Base-by-base conservation (phyloP, 768 basidiomycete species). In the Candolleomyces eurysporus region DNA sequence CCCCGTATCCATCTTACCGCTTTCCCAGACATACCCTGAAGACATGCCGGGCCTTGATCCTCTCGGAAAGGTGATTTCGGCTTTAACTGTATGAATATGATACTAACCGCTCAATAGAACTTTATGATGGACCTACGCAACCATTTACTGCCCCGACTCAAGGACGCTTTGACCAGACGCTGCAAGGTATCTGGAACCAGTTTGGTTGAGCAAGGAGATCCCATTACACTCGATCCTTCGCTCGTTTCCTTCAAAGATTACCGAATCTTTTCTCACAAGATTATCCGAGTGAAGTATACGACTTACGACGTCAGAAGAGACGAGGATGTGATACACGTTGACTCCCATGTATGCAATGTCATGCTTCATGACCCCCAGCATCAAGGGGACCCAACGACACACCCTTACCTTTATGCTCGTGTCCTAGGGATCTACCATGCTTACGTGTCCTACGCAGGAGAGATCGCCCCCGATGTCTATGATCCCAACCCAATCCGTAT, bases 351-450 rank as follows among this genome's bases (percentile, higher is more conserved):
- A 5, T 55, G 53, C 53, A 55, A 55, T 32, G 17, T 55, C 4
- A 55, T 55, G 53, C 36, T 42, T 8, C 53, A 31, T 13, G 62
- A 58, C 32, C 57, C 61, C 19, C 58, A 36, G 13, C 40, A 39
- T 21, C 19, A 3, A 1, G 7, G 5, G 5, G 17, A 40, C 53
- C 11, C 31, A 10, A 4, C 1, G 6, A 32, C 58, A 4, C 64
- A 67, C 22, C 64, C 68, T 36, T 69, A 66, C 53, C 68, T 66
- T 66, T 69, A 71, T 63, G 66, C 65, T 3, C 42, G 57, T 9
- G 66, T 71, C 17, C 56, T 71, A 22, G 63, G 67, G 0, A 57
- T 69, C 22, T 69, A 59, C 49, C 67, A 69, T 43, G 65, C 65
- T 6, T 43, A 61, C 30, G 64, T 69, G 2, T 60, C 62, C 22